These are phyloP conservation scores for Trichoderma afroharzianum DNA, from an alignment of 2,329 filamentous ascomycete genomes.

Conservation along the genomic window DNA sequence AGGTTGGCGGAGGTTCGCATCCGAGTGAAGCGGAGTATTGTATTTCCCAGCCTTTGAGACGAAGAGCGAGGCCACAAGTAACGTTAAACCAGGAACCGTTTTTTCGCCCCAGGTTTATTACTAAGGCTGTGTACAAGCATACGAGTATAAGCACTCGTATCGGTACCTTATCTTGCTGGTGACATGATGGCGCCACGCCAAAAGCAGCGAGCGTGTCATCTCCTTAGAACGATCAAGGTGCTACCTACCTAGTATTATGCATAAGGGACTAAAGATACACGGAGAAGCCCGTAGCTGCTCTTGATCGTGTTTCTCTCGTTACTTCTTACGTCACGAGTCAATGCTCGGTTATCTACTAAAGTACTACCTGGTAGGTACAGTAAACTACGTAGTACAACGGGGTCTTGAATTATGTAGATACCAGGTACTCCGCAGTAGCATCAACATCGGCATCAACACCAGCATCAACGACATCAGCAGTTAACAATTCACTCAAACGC, in stretches of 20 bases:
- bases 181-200: not conserved
- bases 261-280: not conserved
- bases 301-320: not conserved
- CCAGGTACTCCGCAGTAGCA: not conserved
- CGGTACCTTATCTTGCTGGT: not conserved
- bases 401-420: not conserved
- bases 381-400: not conserved
- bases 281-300: not conserved
- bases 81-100: not conserved
- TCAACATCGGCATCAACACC: not conserved
- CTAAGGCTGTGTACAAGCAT: not conserved
- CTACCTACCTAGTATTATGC: too few species aligned
- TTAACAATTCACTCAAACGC: not conserved
- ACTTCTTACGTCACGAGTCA: not conserved
- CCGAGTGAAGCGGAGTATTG: not conserved
- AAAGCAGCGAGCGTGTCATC: not conserved
- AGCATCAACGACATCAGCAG: not conserved
- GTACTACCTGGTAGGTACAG: too few species aligned
- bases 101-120: not conserved
- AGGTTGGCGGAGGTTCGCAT: not conserved
- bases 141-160: too few species aligned
- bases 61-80: not conserved
- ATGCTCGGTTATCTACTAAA: not conserved
- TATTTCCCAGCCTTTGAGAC: not conserved
- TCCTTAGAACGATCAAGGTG: not conserved